These are phyloP conservation scores for Albatrellus sp. DNA, from an alignment of 1,284 basidiomycete genomes.

Conservation along the genomic window DNA sequence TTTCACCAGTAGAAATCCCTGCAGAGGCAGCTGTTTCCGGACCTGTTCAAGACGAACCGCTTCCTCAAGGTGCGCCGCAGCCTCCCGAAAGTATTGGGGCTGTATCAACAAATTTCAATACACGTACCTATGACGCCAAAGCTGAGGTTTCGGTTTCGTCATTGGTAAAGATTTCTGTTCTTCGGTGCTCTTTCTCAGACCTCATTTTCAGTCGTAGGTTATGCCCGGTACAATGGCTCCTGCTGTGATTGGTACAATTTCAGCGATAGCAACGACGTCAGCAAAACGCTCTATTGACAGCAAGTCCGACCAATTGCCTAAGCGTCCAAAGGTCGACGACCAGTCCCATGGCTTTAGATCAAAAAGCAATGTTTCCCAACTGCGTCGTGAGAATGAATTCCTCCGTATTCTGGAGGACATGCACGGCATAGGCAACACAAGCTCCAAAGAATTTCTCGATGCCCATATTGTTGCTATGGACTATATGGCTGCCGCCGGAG, in stretches of 20 bases:
- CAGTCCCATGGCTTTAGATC: constrained; percentile 16
- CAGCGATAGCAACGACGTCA: not conserved
- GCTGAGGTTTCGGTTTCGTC: too few species aligned
- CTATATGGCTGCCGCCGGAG: constrained; percentile 38
- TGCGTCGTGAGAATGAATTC: constrained; percentile 69
- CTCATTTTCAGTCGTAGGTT: not conserved
- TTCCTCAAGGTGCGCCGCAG: too few species aligned
- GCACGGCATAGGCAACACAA: constrained; percentile 53
- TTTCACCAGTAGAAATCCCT: too few species aligned
- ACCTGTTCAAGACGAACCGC: too few species aligned
- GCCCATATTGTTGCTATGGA: constrained; percentile 49
- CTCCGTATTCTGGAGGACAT: constrained; percentile 45
- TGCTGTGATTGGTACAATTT: not conserved
- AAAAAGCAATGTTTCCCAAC: constrained; percentile 53
- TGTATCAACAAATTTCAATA: too few species aligned
- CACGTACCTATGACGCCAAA: too few species aligned
- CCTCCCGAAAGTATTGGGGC: too few species aligned
- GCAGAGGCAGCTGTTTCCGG: too few species aligned
- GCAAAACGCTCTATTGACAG: constrained; percentile 7
- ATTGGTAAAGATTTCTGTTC: too few species aligned
- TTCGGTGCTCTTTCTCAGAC: too few species aligned
- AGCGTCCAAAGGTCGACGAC: constrained; percentile 14
- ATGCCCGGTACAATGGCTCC: not conserved
- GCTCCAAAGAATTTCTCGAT: constrained; percentile 56
- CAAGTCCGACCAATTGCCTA: constrained; percentile 11